A percentile compares a stretch with the other conserved stretches of the same genome.
Conservation (phyloP, 2,329 filamentous ascomycete genomes). For the Neurospora crassa region DNA sequence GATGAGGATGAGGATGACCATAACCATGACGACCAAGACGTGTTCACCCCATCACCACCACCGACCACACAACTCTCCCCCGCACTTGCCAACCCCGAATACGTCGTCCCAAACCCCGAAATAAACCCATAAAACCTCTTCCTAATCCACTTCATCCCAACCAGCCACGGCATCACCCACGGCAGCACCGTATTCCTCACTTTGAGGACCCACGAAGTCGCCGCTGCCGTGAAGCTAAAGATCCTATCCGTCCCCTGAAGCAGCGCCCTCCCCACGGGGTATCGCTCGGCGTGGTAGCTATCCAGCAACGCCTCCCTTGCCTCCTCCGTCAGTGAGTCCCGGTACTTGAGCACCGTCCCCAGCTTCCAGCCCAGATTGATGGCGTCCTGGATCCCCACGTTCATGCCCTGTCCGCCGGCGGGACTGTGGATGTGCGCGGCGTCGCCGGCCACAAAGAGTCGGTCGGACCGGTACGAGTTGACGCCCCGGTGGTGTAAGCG, state of each 20-base stretch:
- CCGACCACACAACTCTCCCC: not conserved
- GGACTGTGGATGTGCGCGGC: slow-evolving; percentile 48
- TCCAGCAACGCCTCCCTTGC: slow-evolving; percentile 27
- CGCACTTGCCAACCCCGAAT: slow-evolving; percentile 21
- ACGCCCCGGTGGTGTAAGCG: slow-evolving; percentile 34
- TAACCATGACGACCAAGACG: slow-evolving; percentile 10
- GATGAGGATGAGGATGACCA: too few relatives aligned
- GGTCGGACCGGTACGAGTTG: slow-evolving; percentile 32
- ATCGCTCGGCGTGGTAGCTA: slow-evolving; percentile 15
- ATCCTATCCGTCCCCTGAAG: slow-evolving; percentile 31
- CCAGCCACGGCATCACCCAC: slow-evolving; percentile 28
- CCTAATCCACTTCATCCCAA: slow-evolving; percentile 15
- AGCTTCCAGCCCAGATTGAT: slow-evolving; percentile 48
- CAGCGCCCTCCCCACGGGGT: slow-evolving; percentile 33
- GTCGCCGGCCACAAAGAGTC: slow-evolving; percentile 46
- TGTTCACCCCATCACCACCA: slow-evolving; percentile 14
- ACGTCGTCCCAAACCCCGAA: slow-evolving; percentile 33
- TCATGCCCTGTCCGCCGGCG: slow-evolving; percentile 48
- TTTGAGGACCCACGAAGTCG: slow-evolving; percentile 24
- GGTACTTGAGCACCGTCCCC: slow-evolving; percentile 25
- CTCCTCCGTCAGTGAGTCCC: slow-evolving; percentile 10
- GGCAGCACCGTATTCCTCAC: slow-evolving; percentile 30
- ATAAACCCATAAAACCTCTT: slow-evolving; percentile 24
- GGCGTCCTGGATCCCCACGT: slow-evolving; percentile 44
- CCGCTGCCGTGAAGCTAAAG: slow-evolving; percentile 29